Base-by-base conservation (phyloP, 169 alveolate genomes). In the Besnoitia besnoiti region DNA sequence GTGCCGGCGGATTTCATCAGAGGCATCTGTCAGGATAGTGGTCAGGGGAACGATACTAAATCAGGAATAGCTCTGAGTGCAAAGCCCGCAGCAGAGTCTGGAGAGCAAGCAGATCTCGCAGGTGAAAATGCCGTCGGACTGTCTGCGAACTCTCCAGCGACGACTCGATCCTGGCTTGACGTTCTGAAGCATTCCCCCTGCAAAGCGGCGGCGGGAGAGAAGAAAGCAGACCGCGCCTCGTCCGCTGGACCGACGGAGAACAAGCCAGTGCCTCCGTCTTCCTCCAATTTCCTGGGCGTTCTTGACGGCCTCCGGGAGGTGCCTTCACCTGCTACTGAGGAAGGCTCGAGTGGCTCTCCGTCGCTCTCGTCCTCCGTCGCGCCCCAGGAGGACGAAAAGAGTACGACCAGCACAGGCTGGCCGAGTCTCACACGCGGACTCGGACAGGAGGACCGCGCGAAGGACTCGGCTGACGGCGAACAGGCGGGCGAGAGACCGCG, bases 151-250 rank as follows among this genome's bases (percentile, higher is more conserved):
- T n/a, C 67, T 8, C 67, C 27, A 0, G 67, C 67, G 67, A 55
- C 46, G 82, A 37, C 82, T 1, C 82, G 82, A 8, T 73, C 82
- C 8, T 73, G 82, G 82, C 46, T 73, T 19, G 82, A 73, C 8
- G 82, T 73, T 16, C 82, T 73, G 82, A 73, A 62, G 79, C 79
- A 73, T 39, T 24, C 82, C n/a, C 82, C 19, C n/a, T n/a, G 82
- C 82, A 73, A 73, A 55, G 3, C 67, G 30, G 27, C 7, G 27
- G 30, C 5, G 1, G 30, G 30, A 5, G 30, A 19, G n/a, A 19
- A 55, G n/a, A 55, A 55, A 16, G 27, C 33, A 3, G 67, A 55
- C 67, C 67, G 24, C 67, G 27, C 67, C 33, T 5, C 67, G 33
- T 21, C 67, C 24, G 67, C 24, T 0, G 67, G 67, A 16, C 3